phyloP scores from a whole-genome alignment of 2,329 filamentous ascomycete genomes.

The Penicillium sclerotiorum region DNA sequence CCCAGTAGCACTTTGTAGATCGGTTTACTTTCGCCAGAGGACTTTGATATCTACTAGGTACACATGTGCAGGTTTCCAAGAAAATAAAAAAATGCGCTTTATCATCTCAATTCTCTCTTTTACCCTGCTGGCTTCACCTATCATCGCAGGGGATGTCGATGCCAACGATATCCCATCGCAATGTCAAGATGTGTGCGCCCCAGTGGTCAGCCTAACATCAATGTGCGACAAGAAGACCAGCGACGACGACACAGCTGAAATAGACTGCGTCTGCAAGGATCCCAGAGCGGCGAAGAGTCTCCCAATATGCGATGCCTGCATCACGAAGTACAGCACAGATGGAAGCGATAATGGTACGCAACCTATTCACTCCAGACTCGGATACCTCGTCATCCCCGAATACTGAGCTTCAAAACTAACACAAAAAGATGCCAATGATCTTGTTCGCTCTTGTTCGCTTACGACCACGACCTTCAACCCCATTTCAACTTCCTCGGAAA shows the following conservation, averaged over 20 bases:
- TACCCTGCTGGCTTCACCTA: slow-evolving; percentile 2
- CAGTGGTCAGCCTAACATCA: slow-evolving; percentile 9
- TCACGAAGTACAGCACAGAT: slow-evolving; percentile 14
- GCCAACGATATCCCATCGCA: slow-evolving; percentile 11
- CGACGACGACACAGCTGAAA: slow-evolving; percentile 9
- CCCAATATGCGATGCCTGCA: slow-evolving; percentile 11
- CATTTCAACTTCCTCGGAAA: not conserved
- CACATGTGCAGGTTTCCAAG: not conserved
- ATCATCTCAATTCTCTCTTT: not conserved
- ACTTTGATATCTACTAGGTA: not conserved
- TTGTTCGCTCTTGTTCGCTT: slow-evolving; percentile 13
- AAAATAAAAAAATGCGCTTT: not conserved
- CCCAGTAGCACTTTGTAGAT: not conserved
- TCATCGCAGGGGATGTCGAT: slow-evolving; percentile 8
- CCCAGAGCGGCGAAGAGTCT: slow-evolving; percentile 5
- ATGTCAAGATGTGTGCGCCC: slow-evolving; percentile 12
- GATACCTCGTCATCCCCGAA: not conserved
- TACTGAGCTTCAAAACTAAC: not conserved
- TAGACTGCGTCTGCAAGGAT: slow-evolving; percentile 11
- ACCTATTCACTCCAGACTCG: too few species aligned
- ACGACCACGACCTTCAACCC: slow-evolving; percentile 4
- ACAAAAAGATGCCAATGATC: slow-evolving; percentile 12
- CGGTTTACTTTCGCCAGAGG: not conserved
- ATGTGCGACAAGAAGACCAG: slow-evolving; percentile 8
- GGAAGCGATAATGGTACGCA: slow-evolving; percentile 11